Base-by-base conservation (phyloP, 306 rosid genomes). In the Cicer cuneatum region DNA sequence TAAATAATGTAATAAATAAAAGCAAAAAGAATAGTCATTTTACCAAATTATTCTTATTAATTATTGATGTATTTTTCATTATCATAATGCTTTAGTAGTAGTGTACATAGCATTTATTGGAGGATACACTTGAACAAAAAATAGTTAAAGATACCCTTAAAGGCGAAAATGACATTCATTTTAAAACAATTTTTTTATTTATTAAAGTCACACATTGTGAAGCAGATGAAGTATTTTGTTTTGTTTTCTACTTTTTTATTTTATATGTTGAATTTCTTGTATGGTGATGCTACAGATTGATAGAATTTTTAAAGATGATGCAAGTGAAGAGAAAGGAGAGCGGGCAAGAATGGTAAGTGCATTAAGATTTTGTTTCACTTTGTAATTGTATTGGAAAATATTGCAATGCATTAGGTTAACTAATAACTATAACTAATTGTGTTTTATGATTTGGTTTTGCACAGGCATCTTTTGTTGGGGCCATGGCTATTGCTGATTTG, bases 321-420 rank as follows among this genome's bases (percentile, higher is more conserved):
- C 99, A 38, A 92, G 88, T 52, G 93, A 92, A 87, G 99, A 92
- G 81, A 95, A 92, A 84, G 99, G 99, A 29, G 97, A 92, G 83
- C 93, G 90, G 5, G 99, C 98, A 58, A 87, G 99, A 82, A 89
- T 95, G 99, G 99, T 95, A 75, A 79, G 89, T 58, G 49, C 79
- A 39, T 38, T 15, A 8, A 51, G 68, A 45, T 59, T 68, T 58
- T 8, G 6, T 37, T 16, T 37, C 15, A 69, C 11, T 43, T 39
- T 12, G 58, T 11, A 54, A 46, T 7, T 53, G 21, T 42, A 43
- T 57, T 51, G 15, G 46, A 10, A 37, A 59, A 10, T 58, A 7
- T 76, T 73, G 7, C 11, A 7, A 8, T 39, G 46, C 14, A 10
- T 3, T 45, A 11, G 77, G 13, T 65, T 57, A 48, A 16, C 56